Percentiles rank a stretch among this genome's conserved stretches.
phyloP scores from a whole-genome alignment of 1,139 yeast genomes.

The Zygoascus sp. region DNA sequence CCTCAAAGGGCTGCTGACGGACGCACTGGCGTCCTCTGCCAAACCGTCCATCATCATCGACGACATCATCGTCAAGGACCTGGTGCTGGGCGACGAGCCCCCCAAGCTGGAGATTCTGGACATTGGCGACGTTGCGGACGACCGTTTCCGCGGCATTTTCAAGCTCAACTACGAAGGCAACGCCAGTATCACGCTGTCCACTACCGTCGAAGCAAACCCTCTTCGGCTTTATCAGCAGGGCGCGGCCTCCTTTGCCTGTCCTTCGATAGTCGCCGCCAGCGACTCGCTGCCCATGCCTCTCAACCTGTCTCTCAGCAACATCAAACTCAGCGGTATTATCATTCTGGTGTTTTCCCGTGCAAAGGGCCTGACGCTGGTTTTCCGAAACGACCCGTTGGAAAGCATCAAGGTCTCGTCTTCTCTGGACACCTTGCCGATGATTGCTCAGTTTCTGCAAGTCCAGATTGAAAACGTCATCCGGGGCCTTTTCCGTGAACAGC shows the following conservation, averaged over 20 bases:
- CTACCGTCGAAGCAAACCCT: constrained; percentile 60
- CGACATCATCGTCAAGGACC: constrained; percentile 64
- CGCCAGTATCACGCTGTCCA: constrained; percentile 60
- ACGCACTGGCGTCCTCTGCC: constrained; percentile 68
- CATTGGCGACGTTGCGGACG: constrained; percentile 66
- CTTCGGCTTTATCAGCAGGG: constrained; percentile 16
- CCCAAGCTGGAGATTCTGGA: constrained; percentile 72
- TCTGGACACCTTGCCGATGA: constrained; percentile 77
- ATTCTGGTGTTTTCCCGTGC: constrained; percentile 77
- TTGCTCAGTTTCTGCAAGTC: constrained; percentile 72
- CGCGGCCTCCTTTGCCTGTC: constrained; percentile 32
- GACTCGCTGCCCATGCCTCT: constrained; percentile 74
- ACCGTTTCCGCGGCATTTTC: constrained; percentile 68
- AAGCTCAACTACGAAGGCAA: constrained; percentile 69
- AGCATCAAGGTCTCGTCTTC: constrained; percentile 78
- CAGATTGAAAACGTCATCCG: constrained; percentile 81
- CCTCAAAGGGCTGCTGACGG: constrained; percentile 67
- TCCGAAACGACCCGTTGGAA: constrained; percentile 83
- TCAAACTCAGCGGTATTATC: constrained; percentile 73
- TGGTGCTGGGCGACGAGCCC: constrained; percentile 72
- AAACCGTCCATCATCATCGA: constrained; percentile 77
- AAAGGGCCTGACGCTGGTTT: constrained; percentile 80
- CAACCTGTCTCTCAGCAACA: constrained; percentile 68
- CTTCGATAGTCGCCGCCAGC: constrained; percentile 54
- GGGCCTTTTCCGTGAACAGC: constrained; percentile 73